phyloP scores from a whole-genome alignment of 345 rosid species.

The Linum lewisii region DNA sequence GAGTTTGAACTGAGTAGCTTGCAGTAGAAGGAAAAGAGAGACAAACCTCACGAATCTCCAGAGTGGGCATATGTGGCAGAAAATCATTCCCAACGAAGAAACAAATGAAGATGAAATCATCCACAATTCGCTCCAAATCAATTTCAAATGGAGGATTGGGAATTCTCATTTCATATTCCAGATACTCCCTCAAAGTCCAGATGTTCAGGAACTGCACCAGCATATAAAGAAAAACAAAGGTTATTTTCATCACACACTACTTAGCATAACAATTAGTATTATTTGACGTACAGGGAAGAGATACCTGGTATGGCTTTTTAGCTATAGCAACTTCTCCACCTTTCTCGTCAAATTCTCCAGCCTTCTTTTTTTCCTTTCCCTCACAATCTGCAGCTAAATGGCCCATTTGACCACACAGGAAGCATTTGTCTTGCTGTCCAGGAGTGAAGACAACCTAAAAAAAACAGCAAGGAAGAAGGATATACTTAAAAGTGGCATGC shows the following conservation, averaged over 20 bases:
- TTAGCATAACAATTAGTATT: neutral
- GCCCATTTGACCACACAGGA: conserved; percentile 91
- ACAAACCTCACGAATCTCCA: conserved; percentile 16
- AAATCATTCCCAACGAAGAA: conserved; percentile 30
- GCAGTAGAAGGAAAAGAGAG: neutral
- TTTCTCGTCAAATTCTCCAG: conserved; percentile 93
- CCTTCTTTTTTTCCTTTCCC: conserved; percentile 77
- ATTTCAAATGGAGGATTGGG: conserved; percentile 2
- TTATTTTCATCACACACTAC: neutral
- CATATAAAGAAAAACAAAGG: neutral
- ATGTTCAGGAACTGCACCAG: conserved; percentile 21
- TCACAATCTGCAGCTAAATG: conserved; percentile 81
- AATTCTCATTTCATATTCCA: conserved; percentile 15
- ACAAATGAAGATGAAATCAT: conserved; percentile 29
- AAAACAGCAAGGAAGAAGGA: neutral
- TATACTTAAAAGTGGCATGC: too few relatives aligned
- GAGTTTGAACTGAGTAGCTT: neutral
- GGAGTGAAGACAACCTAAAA: conserved; percentile 63
- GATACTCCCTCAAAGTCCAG: conserved; percentile 6
- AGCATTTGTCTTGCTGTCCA: conserved; percentile 71
- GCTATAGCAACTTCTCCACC: conserved; percentile 40
- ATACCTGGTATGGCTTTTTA: conserved; percentile 91
- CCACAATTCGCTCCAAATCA: conserved; percentile 23
- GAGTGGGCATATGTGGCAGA: conserved; percentile 20
- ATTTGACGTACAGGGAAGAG: neutral